Evolutionary conservation across 441 rosid genomes (phyloP).

Genomic region (Hura crepitans): DNA sequence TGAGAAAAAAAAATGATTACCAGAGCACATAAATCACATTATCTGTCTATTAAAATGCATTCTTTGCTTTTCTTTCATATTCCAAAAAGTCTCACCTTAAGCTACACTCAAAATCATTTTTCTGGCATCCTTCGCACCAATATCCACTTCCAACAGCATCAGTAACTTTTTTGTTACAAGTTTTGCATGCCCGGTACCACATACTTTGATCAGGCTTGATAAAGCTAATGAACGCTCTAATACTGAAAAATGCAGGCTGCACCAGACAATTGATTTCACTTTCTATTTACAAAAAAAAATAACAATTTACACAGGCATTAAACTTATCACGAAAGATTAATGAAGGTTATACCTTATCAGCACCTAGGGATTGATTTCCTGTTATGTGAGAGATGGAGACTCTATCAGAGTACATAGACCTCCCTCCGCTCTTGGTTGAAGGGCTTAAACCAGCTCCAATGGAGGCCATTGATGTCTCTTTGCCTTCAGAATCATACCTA

Average conservation of each 20-base stretch:
- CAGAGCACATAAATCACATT: neutral
- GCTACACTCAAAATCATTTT: slow-evolving; percentile 65
- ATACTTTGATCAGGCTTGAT: slow-evolving; percentile 86
- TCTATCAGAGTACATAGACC: slow-evolving; percentile 72
- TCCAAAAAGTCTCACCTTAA: slow-evolving; percentile 44
- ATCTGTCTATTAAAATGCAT: neutral
- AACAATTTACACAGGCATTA: too few species aligned
- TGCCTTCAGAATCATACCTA: slow-evolving; percentile 89
- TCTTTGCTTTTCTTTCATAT: neutral
- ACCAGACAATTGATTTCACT: slow-evolving; percentile 19
- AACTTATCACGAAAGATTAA: neutral
- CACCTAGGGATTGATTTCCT: slow-evolving; percentile 59
- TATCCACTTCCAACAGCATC: slow-evolving; percentile 78
- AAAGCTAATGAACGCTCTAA: slow-evolving; percentile 64
- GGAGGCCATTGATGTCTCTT: slow-evolving; percentile 67
- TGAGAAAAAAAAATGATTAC: neutral
- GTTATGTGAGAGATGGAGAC: slow-evolving; percentile 56
- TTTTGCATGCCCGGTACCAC: slow-evolving; percentile 96
- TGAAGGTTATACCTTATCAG: slow-evolving; percentile 55
- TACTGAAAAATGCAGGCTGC: slow-evolving; percentile 75
- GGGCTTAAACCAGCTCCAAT: slow-evolving; percentile 63
- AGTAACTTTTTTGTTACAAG: slow-evolving; percentile 89
- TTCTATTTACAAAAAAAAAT: neutral
- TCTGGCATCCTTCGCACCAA: slow-evolving; percentile 98
- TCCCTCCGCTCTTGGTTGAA: slow-evolving; percentile 44